phyloP scores from a whole-genome alignment of 331 rosid species.

The Pyracantha coccinea region DNA sequence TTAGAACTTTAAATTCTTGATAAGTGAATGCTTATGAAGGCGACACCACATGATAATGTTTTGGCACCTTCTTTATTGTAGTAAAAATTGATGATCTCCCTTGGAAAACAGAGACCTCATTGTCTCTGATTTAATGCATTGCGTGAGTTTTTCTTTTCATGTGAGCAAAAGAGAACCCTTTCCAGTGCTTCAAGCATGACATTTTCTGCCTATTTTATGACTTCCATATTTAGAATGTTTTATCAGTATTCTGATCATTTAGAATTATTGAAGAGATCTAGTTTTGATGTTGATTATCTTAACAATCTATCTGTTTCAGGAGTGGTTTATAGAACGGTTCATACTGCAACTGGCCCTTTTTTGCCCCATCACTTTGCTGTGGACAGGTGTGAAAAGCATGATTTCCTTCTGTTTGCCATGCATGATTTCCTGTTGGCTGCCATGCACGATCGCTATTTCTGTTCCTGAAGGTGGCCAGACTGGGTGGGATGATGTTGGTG shows the following conservation, averaged over 20 bases:
- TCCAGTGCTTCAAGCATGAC: background rate
- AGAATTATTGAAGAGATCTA: background rate
- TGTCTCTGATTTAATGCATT: background rate
- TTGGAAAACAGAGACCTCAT: background rate
- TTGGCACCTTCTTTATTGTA: too few species aligned
- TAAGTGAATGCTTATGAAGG: background rate
- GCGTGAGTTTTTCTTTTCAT: background rate
- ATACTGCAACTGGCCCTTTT: constrained; percentile 69
- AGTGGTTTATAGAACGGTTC: constrained; percentile 93
- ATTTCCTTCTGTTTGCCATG: constrained; percentile 87
- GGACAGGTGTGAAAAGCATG: constrained; percentile 46
- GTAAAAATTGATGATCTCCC: background rate
- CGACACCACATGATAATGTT: too few species aligned
- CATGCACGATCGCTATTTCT: constrained; percentile 81
- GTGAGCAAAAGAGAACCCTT: background rate
- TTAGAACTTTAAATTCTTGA: background rate
- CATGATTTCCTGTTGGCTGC: constrained; percentile 85
- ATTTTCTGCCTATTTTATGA: background rate
- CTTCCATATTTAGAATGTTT: background rate
- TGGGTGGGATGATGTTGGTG: constrained; percentile 98
- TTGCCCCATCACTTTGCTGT: constrained; percentile 35
- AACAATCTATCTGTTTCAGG: constrained; percentile 39
- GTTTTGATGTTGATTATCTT: background rate
- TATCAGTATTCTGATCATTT: background rate
- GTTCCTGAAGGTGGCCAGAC: constrained; percentile 67